Evolutionary conservation across 2,329 filamentous ascomycete genomes (phyloP), one percentile per base, ranked within the genome.

Genomic region (Pleomassaria siparia): DNA sequence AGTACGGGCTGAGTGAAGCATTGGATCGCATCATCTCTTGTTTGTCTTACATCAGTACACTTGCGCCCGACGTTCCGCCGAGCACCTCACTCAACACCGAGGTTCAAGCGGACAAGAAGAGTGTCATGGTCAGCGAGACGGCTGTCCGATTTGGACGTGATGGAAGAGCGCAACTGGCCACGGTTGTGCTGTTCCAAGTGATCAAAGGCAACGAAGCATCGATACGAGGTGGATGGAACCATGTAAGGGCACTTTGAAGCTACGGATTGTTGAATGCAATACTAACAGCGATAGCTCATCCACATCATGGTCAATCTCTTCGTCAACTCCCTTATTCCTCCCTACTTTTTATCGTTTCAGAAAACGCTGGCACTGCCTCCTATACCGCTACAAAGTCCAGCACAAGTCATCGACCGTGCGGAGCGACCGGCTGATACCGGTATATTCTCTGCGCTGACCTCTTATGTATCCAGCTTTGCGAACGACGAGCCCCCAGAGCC

Each of bases 381-480:
- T 2, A 97, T 99, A 59, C 91, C 94, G 3, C 77, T 97, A 40
- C 92, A 96, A 63, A 89, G 84, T 11, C 91, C 94, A 1, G 94
- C 90, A 9, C 91, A 96, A 65, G 83, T 97, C 40, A 91, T 99
- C 55, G 94, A 97, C 67, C 85, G 92, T 47, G 91, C 86, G 47
- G 80, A 88, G 33, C 88, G 89, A 54, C 78, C 85, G 26, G 83
- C 79, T 48, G 94, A 99, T 22, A 85, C 85, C 2, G 91, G 94
- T 5, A 82, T 99, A 41, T 91, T 99, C 67, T 96, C 91, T 3
- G 91, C 92, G 1, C 89, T 99, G 62, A 95, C 92, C 0, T 95
- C 89, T 4, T 99, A 97, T 63, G 91, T 99, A 25, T 95, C 91
- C n/a, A 97, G 92, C 69, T 97, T 99, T 68, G 94, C 95, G 33